These are phyloP conservation scores for Rhizophlyctis rosea DNA, from an alignment of 192 early-diverging fungal genomes.

Conservation along the genomic window DNA sequence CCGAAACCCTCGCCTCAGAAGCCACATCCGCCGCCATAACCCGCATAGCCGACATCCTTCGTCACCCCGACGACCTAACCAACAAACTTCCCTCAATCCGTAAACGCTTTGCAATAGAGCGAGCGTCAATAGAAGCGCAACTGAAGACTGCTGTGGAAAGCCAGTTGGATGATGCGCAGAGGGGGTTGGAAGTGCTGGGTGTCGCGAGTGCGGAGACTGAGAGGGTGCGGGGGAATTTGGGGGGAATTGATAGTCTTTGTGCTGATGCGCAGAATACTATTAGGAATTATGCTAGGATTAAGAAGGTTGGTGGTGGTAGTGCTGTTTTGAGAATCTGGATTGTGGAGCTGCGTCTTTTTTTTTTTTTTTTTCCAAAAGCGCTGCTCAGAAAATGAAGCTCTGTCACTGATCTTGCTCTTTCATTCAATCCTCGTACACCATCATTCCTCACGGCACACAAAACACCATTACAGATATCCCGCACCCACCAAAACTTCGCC, in stretches of 20 bases:
- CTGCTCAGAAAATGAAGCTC: neutral
- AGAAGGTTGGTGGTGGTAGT: constrained; percentile 62
- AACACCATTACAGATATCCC: constrained; percentile 90
- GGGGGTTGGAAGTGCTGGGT: constrained; percentile 67
- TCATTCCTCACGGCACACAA: no score
- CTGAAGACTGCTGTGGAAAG: constrained; percentile 90
- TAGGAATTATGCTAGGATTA: constrained; percentile 85
- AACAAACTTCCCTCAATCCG: constrained; percentile 77
- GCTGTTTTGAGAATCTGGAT: no score
- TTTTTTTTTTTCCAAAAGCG: neutral
- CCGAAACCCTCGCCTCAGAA: constrained; percentile 16
- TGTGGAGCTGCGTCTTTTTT: no score
- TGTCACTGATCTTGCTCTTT: no score
- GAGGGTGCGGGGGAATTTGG: constrained; percentile 70
- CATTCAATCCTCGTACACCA: no score
- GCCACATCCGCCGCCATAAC: constrained; percentile 69
- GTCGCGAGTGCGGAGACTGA: constrained; percentile 49
- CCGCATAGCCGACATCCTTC: constrained; percentile 77
- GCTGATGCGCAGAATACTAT: constrained; percentile 82
- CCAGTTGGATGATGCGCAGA: constrained; percentile 86
- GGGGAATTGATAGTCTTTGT: constrained; percentile 82
- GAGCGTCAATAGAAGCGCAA: constrained; percentile 90
- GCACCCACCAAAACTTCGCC: constrained; percentile 93
- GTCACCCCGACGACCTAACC: constrained; percentile 91
- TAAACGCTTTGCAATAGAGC: constrained; percentile 83